Evolutionary conservation across 78 protist species (phyloP), one percentile per base, ranked within the genome.

Genomic region (Ministeria vibrans): DNA sequence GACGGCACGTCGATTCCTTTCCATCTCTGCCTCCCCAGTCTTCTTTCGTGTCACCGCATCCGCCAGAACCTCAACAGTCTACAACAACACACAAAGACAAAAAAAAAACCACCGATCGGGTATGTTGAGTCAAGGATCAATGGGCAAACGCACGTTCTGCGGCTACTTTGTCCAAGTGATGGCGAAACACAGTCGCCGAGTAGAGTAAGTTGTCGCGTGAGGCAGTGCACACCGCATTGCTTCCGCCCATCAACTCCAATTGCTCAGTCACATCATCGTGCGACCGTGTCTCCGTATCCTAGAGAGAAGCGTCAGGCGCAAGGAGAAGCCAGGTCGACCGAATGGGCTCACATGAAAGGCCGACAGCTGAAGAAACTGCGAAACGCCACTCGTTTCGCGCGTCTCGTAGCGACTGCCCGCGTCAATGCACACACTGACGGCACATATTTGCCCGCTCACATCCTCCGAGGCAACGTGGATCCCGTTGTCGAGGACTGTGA

Each of bases 371-470:
- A 75, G 69, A 28, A 75, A 45, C 45, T 77, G 81, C 5, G 81
- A 15, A 25, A 36, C 42, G 72, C 81, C 81, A 2, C 5, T 41
- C 6, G 72, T 77, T n/a, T 39, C 74, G 15, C 0, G 63, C 36
- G 75, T 45, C 43, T 77, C 74, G 22, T 11, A 2, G 72, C 75
- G 75, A 42, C 74, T 44, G 64, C 81, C 81, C 36, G 62, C 62
- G n/a, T 32, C 64, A 18, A 43, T 13, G 44, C 42, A 41, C 42
- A 77, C 62, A 43, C 66, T 74, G 39, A 77, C 25, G 45, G 79
- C 30, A 4, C 70, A 22, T 46, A 46, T 46, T 13, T 46, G 53
- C 28, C 53, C 53, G 53, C n/a, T n/a, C n/a, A n/a, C n/a, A n/a
- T n/a, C n/a, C n/a, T n/a, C n/a, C n/a, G n/a, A n/a, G n/a, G n/a